Base-by-base conservation (phyloP, 1,139 yeast species). In the Suhomyces ambrosiae region DNA sequence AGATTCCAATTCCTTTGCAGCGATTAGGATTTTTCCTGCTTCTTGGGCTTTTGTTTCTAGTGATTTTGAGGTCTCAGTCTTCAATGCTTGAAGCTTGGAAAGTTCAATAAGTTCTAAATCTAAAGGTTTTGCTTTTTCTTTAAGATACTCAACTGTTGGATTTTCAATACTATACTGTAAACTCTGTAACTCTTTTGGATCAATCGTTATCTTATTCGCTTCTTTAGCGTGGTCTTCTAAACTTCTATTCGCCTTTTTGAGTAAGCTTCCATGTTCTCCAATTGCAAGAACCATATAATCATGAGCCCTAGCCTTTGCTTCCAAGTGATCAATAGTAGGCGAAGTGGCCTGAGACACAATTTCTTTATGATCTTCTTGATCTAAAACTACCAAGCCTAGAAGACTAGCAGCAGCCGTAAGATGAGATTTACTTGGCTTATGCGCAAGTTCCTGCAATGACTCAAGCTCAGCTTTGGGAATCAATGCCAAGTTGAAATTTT, bases 331-430 rank as follows among this genome's bases (percentile, higher is more conserved):
- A n/a, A 58, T 23, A 2, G 60, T 37, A 17, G 65, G 65, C 5
- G 48, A 30, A 7, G 44, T 30, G 4, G 57, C 50, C 32, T 50
- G 30, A 8, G 24, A 16, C 11, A 37, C 16, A 33, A 45, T 37
- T 25, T 38, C 35, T 9, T 29, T 35, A 27, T 37, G 41, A 3
- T 47, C 48, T 2, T 27, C 17, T n/a, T 37, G 28, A 6, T 40
- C 42, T 14, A 55, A 22, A 4, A 55, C 35, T 1, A 35, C 33
- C 36, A 49, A 48, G 10, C 53, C 50, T 29, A 50, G 41, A 14
- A 54, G 37, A 11, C 47, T 52, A 2, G 48, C 42, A 2, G 75
- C 74, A 34, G 61, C 58, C 3, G 50, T 46, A 14, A 77, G 48
- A 34, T 65, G 68, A 6, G 65, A 60, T 16, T 50, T 40, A 3